Conservation (phyloP, 805 yeast genomes). For the Spathaspora passalidarum region DNA sequence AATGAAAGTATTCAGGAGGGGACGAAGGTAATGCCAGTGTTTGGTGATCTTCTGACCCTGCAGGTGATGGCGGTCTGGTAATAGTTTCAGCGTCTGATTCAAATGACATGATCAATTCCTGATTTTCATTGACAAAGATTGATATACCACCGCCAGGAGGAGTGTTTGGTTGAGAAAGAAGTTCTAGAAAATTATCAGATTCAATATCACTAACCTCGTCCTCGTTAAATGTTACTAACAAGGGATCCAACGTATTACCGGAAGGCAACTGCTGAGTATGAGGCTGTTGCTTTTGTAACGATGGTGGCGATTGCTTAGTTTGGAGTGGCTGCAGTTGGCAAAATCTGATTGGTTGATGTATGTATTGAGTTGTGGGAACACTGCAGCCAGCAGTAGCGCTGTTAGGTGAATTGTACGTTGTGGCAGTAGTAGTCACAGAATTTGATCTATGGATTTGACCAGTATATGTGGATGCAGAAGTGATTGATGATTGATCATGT, state of each 20-base stretch:
- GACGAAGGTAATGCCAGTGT: not conserved
- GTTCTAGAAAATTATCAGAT: not conserved
- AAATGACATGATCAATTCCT: not conserved
- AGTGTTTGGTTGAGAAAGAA: slow-evolving; percentile 1
- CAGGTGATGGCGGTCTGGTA: not conserved
- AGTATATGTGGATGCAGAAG: not conserved
- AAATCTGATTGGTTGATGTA: not conserved
- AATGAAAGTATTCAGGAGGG: not conserved
- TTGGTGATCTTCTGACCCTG: not conserved
- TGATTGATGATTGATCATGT: slow-evolving; percentile 1
- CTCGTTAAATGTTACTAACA: slow-evolving; percentile 2
- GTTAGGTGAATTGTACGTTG: slow-evolving; percentile 1
- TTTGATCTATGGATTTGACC: slow-evolving; percentile 1
- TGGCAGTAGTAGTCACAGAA: slow-evolving; percentile 2
- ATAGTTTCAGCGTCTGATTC: slow-evolving; percentile 1
- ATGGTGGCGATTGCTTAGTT: not conserved
- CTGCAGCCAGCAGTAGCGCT: not conserved
- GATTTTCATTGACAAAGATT: not conserved
- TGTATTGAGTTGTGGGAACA: not conserved
- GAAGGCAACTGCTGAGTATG: not conserved
- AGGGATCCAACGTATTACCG: slow-evolving; percentile 3
- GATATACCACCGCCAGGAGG: not conserved
- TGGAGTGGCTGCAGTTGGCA: not conserved
- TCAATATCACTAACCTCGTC: slow-evolving; percentile 4
- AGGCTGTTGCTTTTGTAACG: not conserved